phyloP scores from a whole-genome alignment of 2,329 filamentous ascomycete species.

The Fusarium praegraminearum region DNA sequence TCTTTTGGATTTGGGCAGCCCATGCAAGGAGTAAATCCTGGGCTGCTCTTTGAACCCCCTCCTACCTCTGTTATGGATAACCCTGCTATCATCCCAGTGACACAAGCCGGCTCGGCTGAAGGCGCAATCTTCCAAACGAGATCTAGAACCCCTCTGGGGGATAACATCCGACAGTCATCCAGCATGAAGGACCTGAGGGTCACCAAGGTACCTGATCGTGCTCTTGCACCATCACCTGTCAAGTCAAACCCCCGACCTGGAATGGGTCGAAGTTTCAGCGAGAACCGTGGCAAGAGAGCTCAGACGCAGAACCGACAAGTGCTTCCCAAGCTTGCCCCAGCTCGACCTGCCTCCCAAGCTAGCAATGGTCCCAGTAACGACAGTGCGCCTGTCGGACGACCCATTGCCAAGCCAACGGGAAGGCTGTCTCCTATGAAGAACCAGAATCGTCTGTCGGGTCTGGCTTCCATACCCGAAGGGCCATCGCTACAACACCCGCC shows the following conservation, averaged over 20 bases:
- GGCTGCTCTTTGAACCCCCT: conserved; percentile 67
- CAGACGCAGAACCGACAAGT: conserved; percentile 53
- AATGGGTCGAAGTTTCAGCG: conserved; percentile 67
- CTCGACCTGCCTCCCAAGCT: conserved; percentile 53
- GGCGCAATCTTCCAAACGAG: conserved; percentile 45
- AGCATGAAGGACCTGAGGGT: conserved; percentile 59
- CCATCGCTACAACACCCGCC: conserved; percentile 55
- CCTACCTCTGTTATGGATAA: conserved; percentile 61
- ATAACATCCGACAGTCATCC: conserved; percentile 59
- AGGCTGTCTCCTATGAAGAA: conserved; percentile 66
- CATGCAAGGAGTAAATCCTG: conserved; percentile 68
- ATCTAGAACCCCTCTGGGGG: conserved; percentile 47
- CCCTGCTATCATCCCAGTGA: conserved; percentile 49
- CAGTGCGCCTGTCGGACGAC: conserved; percentile 47
- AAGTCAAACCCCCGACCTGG: conserved; percentile 63
- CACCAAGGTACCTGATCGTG: conserved; percentile 58
- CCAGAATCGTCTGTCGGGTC: conserved; percentile 62
- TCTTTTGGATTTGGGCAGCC: conserved; percentile 63
- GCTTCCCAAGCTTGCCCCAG: conserved; percentile 63
- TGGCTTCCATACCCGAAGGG: conserved; percentile 69
- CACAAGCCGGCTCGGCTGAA: conserved; percentile 49
- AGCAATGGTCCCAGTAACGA: conserved; percentile 50
- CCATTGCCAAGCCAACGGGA: conserved; percentile 57
- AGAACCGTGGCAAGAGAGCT: conserved; percentile 61
- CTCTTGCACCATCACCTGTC: conserved; percentile 62